A percentile compares a stretch with the other conserved stretches of the same genome.
Conservation (phyloP, 805 yeast genomes). For the Yamadazyma ubonensis region DNA sequence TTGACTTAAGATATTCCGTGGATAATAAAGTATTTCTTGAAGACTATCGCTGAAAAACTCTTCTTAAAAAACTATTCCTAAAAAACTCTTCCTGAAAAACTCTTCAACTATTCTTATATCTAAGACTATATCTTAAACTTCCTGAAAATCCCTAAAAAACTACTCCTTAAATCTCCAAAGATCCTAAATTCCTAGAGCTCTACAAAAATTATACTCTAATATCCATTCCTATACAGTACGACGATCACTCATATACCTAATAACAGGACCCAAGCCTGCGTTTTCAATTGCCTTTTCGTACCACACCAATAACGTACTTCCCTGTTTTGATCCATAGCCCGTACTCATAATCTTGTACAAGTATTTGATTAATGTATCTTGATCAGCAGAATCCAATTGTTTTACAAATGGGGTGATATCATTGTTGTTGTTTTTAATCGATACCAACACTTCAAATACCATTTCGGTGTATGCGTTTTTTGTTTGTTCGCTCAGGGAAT, state of each 20-base stretch:
- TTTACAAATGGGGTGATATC: slow-evolving; percentile 66
- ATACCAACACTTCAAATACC: slow-evolving; percentile 66
- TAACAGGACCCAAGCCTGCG: slow-evolving; percentile 87
- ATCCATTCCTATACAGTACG: slow-evolving; percentile 53
- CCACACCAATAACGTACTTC: slow-evolving; percentile 87
- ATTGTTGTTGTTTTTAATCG: slow-evolving; percentile 55
- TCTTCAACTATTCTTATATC: no score
- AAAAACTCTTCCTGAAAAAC: no score
- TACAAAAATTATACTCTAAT: neutral
- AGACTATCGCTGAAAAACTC: no score
- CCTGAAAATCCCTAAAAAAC: neutral
- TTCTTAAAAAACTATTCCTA: no score
- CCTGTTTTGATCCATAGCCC: slow-evolving; percentile 76
- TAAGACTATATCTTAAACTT: neutral
- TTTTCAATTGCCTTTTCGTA: slow-evolving; percentile 82
- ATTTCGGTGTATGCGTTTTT: slow-evolving; percentile 45
- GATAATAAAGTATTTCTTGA: no score
- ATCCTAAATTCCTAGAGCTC: no score
- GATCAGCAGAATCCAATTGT: slow-evolving; percentile 59
- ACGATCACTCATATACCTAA: slow-evolving; percentile 83
- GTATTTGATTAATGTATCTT: slow-evolving; percentile 77
- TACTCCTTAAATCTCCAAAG: no score
- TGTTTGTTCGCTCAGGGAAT: slow-evolving; percentile 63
- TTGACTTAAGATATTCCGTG: no score
- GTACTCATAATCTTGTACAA: slow-evolving; percentile 82